These are phyloP conservation scores for Asterella californica DNA, from an alignment of 225 moss, liverwort and hornwort genomes.

Conservation along the genomic window DNA sequence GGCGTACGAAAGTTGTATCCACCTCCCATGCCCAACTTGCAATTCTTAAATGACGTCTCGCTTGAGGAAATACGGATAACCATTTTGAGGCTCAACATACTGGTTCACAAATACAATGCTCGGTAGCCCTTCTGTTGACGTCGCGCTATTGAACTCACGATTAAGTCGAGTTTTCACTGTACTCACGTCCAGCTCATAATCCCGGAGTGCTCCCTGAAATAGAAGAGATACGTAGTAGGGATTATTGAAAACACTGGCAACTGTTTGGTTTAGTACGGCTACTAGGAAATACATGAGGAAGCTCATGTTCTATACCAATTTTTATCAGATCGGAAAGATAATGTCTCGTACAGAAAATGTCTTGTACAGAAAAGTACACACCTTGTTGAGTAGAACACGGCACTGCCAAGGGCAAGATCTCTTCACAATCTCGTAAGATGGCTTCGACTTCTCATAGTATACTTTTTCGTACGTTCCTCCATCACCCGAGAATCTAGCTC, in stretches of 20 bases:
- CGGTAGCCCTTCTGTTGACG: slow-evolving; percentile 4
- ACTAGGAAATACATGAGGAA: not conserved
- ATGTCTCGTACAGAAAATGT: too few relatives aligned
- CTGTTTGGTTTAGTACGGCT: not conserved
- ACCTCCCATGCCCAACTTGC: not conserved
- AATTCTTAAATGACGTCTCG: not conserved
- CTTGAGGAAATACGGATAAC: not conserved
- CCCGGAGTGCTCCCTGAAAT: slow-evolving; percentile 29
- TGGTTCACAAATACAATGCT: slow-evolving; percentile 32
- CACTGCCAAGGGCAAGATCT: slow-evolving; percentile 80
- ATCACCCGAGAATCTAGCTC: slow-evolving; percentile 25
- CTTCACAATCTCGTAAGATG: slow-evolving; percentile 15
- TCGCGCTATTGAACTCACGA: slow-evolving; percentile 15
- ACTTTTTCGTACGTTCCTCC: slow-evolving; percentile 16
- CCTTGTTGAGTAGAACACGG: slow-evolving; percentile 67
- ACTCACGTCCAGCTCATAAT: slow-evolving; percentile 17
- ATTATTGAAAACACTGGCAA: not conserved
- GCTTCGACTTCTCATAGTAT: not conserved
- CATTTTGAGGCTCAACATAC: slow-evolving; percentile 7
- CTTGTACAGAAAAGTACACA: slow-evolving; percentile 6
- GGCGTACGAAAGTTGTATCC: not conserved
- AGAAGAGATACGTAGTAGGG: not conserved
- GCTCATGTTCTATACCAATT: not conserved
- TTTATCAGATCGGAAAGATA: not conserved
- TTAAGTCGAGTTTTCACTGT: slow-evolving; percentile 27